Conservation (phyloP, 2,329 filamentous ascomycete species). For the Fusarium algeriense region DNA sequence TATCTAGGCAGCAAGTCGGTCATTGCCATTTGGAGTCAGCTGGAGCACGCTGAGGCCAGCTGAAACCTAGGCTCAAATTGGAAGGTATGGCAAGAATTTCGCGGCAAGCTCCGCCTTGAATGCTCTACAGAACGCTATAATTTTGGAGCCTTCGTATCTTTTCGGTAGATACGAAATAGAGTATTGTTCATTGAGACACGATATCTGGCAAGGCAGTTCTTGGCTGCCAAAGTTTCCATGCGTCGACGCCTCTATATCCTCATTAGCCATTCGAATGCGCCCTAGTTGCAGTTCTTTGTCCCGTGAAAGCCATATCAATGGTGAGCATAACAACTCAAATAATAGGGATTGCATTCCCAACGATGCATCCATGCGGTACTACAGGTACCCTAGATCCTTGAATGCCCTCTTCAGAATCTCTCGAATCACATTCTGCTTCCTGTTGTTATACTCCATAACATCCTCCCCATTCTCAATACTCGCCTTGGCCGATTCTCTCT, state of each 20-base stretch:
- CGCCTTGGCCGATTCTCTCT: not conserved
- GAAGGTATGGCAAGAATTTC: not conserved
- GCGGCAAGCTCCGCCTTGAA: not conserved
- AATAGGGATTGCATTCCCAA: no score
- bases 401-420: slow-evolving; percentile 54
- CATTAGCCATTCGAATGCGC: no score
- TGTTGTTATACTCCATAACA: slow-evolving; percentile 55
- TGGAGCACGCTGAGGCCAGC: not conserved
- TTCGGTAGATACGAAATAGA: no score
- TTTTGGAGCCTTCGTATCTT: no score
- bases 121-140: no score
- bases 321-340: no score
- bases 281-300: no score
- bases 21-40: not conserved
- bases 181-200: no score
- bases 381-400: slow-evolving; percentile 37
- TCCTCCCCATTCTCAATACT: slow-evolving; percentile 43
- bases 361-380: not conserved
- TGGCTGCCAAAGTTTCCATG: no score
- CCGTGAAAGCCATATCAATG: no score
- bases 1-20: not conserved
- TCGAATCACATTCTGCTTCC: slow-evolving; percentile 57
- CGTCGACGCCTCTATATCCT: no score
- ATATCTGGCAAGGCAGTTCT: no score
- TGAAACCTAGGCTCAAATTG: not conserved